Evolutionary conservation across 306 rosid genomes (phyloP), one percentile per base, ranked within the genome.

Genomic region (Hippophae tibetana): DNA sequence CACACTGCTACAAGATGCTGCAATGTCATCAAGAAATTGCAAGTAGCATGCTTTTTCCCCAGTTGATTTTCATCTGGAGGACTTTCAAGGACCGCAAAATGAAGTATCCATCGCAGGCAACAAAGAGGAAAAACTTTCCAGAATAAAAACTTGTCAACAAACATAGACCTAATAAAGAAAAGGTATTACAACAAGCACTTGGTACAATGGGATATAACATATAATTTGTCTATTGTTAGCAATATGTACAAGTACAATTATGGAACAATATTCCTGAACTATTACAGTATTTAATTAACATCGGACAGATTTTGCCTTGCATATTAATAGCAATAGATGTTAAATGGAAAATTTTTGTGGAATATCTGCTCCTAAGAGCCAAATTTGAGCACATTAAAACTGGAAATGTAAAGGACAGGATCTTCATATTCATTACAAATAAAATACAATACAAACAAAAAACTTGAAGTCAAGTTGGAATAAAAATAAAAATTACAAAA

Each of bases 81-180:
- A 70, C 82, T 74, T 82, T 87, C 85, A 43, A 67, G 83, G 67
- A 85, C 79, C 59, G 86, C 64, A 68, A 85, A 87, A 60, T 87
- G 95, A 79, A 92, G 96, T 76, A 92, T 78, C 98, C 98, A 92
- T 72, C 74, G 81, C 71, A 92, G 81, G 76, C 96, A 85, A 71
- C 81, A 58, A 63, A 92, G 6, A 48, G 98, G 98, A 69, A 92
- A 92, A 67, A 88, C 90, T 77, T 87, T 92, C 95, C 98, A 81
- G 68, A 85, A 75, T 68, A 92, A 74, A 76, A 92, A 87, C 57
- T 78, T 87, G 65, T 92, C 98, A 66, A 82, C 77, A 62, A 92
- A 78, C 77, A 87, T 74, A 65, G 93, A 79, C 88, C 98, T 87
- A 72, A 69, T 48, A 81, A 44, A 64, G 75, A 57, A 25, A 13